Evolutionary conservation across 345 rosid genomes (phyloP), one percentile per base, ranked within the genome.

Genomic region (Salix brachista): DNA sequence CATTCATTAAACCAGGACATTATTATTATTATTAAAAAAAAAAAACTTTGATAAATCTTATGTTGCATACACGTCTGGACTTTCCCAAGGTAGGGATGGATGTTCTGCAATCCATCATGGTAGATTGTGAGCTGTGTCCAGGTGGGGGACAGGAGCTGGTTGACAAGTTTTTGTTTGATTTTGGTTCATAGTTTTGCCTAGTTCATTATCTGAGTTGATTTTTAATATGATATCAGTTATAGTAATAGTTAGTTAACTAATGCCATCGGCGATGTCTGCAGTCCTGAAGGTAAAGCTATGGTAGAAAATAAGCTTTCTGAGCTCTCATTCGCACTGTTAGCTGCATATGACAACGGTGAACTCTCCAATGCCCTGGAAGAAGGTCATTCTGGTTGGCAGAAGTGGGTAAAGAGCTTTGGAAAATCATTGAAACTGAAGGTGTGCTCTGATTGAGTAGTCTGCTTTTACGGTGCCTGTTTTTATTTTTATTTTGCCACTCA

Each of bases 271-370:
- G 28, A 61, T 66, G 78, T 69, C 48, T 80, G 82, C 88, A 94
- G 96, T 82, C 72, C 92, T 70, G 97, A 89, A 81, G 91, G 91
- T 77, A 95, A 85, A 86, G 66, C 84, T 14, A 76, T 89, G 13
- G 68, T 90, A 46, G 94, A 89, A 81, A 93, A 93, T 69, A 90
- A 88, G 77, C 93, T 95, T 81, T 78, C 88, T 8, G 97, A 95
- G 84, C 88, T 95, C 76, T 84, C 94, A 71, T 87, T 85, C 9
- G 76, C 83, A 70, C 89, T 95, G 23, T 67, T 95, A 75, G 91
- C 94, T 81, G 97, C 97, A 25, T 92, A 91, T 75, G 99, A 93
- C 80, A 86, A 88, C 18, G 97, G 97, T 61, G 97, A 91, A 83
- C 84, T 95, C 71, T 72, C 83, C 4, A 74, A 69, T 50, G 94